Percentiles rank a stretch among this genome's conserved stretches.
phyloP scores from a whole-genome alignment of 1,284 basidiomycete genomes.

The Ganoderma lucidum region DNA sequence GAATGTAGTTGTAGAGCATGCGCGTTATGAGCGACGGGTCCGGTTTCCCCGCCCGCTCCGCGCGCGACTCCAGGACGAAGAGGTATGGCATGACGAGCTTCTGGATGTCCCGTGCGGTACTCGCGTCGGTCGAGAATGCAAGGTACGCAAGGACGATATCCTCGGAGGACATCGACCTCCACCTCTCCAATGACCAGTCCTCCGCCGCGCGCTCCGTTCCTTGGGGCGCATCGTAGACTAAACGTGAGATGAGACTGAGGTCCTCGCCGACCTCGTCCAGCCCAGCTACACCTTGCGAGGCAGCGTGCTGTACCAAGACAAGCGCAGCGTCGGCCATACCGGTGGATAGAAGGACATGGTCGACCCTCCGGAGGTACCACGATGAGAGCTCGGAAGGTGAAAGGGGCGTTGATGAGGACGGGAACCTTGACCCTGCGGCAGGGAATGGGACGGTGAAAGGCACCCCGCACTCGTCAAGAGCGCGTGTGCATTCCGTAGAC shows the following conservation, averaged over 20 bases:
- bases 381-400: conserved; percentile 54
- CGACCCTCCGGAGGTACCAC: conserved; percentile 81
- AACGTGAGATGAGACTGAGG: conserved; percentile 81
- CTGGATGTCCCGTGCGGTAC: conserved; percentile 75
- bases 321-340: conserved; percentile 86
- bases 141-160: conserved; percentile 81
- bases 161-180: conserved; percentile 72
- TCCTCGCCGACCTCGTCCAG: conserved; percentile 92
- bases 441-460: conserved; percentile 24
- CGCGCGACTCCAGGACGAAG: conserved; percentile 86
- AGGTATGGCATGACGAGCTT: conserved; percentile 90
- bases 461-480: conserved; percentile 44
- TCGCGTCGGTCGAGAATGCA: conserved; percentile 68
- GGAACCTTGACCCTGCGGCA: conserved; percentile 1
- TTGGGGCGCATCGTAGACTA: conserved; percentile 83
- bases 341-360: conserved; percentile 66
- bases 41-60: conserved; percentile 78
- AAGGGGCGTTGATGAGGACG: conserved; percentile 30
- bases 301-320: conserved; percentile 84
- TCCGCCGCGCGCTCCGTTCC: conserved; percentile 49
- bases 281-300: conserved; percentile 78
- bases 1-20: conserved; percentile 80
- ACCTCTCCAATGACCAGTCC: conserved; percentile 79
- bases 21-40: conserved; percentile 69
- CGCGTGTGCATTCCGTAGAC: conserved; percentile 48